Evolutionary conservation across 176 grass and related monocot species (phyloP), one percentile per base, ranked within the genome.

Genomic region (Raddia distichophylla): DNA sequence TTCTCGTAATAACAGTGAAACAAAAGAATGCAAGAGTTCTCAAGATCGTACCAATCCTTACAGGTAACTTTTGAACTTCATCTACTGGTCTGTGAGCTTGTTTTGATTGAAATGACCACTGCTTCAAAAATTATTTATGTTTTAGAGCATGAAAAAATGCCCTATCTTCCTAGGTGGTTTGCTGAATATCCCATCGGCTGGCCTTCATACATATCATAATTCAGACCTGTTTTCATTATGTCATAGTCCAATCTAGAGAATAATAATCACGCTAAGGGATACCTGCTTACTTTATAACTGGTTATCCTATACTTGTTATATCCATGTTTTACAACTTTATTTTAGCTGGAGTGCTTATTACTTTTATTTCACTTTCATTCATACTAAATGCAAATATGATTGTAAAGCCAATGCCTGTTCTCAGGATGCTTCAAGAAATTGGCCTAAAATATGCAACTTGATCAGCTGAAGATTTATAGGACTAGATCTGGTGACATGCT

Each of bases 1-100:
- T 16, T 80, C 87, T 86, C 80, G 15, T 65, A 64, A 66, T 73
- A 77, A 67, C 76, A 88, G 77, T 42, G 88, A 94, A 60, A 85
- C 90, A 10, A 74, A 80, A 59, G 59, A 97, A 57, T 58, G 76
- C 58, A 54, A 67, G 13, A 83, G 53, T 61, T 70, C 71, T 71
- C 80, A 92, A 85, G 80, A 86, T 68, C 75, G 58, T 13, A 72
- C 33, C 1, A 18, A 80, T 89, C 16, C 84, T 83, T 93, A 75
- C 65, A 91, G 94, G 94, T 91, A 69, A 69, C 17, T 0, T 46
- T 74, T 52, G 37, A 12, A 22, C 33, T 51, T 20, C 45, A 62
- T 10, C 1, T 62, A 77, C 14, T 53, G 6, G 5, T 7, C 16
- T 20, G 9, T 70, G 9, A 67, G 47, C 6, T 40, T 48, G 12